Evolutionary conservation across 2,329 filamentous ascomycete species (phyloP).

Genomic region (Incumbomyces delicatus): DNA sequence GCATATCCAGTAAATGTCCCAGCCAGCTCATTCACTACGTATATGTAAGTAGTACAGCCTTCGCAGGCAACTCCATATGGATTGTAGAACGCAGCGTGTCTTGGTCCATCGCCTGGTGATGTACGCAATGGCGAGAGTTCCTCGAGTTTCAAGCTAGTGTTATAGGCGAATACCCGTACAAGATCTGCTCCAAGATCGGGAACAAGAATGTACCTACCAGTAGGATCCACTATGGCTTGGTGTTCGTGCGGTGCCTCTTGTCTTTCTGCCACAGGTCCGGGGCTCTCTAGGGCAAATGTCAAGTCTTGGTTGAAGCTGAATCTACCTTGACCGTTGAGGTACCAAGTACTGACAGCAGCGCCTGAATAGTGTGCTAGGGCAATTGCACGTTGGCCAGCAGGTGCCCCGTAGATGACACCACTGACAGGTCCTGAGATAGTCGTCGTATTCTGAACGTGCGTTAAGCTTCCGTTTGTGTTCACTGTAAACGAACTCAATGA

Average conservation of each 20-base stretch:
- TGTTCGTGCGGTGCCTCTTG: slow-evolving; percentile 50
- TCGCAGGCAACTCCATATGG: slow-evolving; percentile 21
- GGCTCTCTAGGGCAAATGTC: slow-evolving; percentile 13
- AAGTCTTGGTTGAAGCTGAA: slow-evolving; percentile 11
- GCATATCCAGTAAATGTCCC: slow-evolving; percentile 17
- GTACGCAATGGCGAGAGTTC: slow-evolving; percentile 36
- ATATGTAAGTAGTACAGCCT: slow-evolving; percentile 17
- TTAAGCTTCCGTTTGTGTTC: slow-evolving; percentile 17
- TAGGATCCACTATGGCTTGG: slow-evolving; percentile 41
- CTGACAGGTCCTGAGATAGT: slow-evolving; percentile 24
- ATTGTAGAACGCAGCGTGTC: slow-evolving; percentile 45
- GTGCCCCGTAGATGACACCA: slow-evolving; percentile 26
- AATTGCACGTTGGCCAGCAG: background rate
- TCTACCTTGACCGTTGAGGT: background rate
- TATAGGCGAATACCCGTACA: slow-evolving; percentile 45
- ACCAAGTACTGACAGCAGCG: slow-evolving; percentile 3
- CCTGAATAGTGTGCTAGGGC: slow-evolving; percentile 24
- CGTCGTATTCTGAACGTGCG: slow-evolving; percentile 14
- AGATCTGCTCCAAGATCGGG: slow-evolving; percentile 48
- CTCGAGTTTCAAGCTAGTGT: slow-evolving; percentile 37
- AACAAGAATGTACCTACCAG: slow-evolving; percentile 40
- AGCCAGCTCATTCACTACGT: slow-evolving; percentile 20
- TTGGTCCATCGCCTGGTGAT: slow-evolving; percentile 41
- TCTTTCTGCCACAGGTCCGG: slow-evolving; percentile 38
- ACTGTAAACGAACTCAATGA: slow-evolving; percentile 23